Evolutionary conservation across 2,329 filamentous ascomycete genomes (phyloP), one percentile per base, ranked within the genome.

Genomic region (Ilyonectria sp.): DNA sequence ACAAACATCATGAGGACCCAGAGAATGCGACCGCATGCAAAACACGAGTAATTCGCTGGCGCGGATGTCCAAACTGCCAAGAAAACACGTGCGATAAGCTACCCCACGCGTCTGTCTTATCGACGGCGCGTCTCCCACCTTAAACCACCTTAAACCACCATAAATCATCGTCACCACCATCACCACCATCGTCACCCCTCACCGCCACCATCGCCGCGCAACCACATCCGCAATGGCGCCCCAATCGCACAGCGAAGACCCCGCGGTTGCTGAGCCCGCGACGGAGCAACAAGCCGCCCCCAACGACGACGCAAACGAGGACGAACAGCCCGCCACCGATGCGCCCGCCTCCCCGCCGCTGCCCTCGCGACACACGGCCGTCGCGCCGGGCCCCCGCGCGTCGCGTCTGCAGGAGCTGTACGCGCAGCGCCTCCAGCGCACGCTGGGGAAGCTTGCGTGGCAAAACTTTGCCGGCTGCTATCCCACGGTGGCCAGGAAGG

Each of bases 401-500:
- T 73, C 81, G 31, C 84, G 86, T 50, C 84, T 91, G 65, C 84
- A 86, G 59, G 81, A 85, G 60, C 81, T 90, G 37, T 90, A 89
- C 76, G 81, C 82, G 60, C 79, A 82, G 64, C 85, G 85, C 31
- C 84, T 91, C 26, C 71, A 79, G 52, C 85, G 85, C 71, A 90
- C 89, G 2, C 83, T 91, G 35, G 81, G 78, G 71, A 86, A 87
- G 75, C 82, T 91, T 61, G 84, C 81, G 69, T 89, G 85, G 81
- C 83, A 86, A 55, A 89, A 88, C 76, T 87, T 91, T 72, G 85
- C 86, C 2, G 82, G 85, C 2, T 92, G 90, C 79, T 92, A 90
- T 77, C 89, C 90, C 49, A 89, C 86, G 21, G 82, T 91, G n/a
- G 85, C 87, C 19, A 76, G 79, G 44, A 80, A 83, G 68, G 84